Conservation (phyloP, 202 grass and related monocot species). For the Setaria viridis region DNA sequence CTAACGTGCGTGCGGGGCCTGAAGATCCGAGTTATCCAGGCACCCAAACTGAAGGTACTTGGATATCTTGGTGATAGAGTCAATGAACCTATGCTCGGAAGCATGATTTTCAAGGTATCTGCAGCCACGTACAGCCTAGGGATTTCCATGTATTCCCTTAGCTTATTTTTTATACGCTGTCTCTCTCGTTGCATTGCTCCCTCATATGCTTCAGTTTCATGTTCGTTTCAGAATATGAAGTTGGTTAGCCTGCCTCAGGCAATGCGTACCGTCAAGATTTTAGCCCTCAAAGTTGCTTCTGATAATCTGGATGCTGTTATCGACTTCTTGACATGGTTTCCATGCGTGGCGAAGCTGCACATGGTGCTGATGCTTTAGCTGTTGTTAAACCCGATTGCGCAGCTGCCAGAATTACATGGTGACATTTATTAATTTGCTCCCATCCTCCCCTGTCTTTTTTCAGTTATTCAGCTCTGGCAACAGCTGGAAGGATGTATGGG, state of each 20-base stretch:
- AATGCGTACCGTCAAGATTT: slow-evolving; percentile 19
- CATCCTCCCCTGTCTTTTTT: background rate
- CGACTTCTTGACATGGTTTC: slow-evolving; percentile 18
- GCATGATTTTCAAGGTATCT: background rate
- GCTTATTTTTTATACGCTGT: background rate
- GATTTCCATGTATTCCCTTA: too few relatives aligned
- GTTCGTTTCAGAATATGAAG: background rate
- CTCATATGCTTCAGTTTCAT: background rate
- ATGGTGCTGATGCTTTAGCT: background rate
- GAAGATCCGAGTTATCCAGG: background rate
- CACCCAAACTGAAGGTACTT: background rate
- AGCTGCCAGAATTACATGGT: background rate
- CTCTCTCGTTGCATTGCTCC: background rate
- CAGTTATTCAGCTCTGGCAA: background rate
- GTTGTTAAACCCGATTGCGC: background rate
- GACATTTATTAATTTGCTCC: background rate
- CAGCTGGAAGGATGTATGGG: background rate
- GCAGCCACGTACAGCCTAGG: too few relatives aligned
- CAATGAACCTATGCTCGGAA: background rate
- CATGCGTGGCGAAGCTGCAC: slow-evolving; percentile 36
- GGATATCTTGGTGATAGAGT: background rate
- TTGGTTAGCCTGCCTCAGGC: background rate
- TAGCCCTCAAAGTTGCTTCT: background rate
- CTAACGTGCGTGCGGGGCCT: background rate
- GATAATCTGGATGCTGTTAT: slow-evolving; percentile 18